Percentiles rank a stretch among this genome's conserved stretches.
Evolutionary conservation across 768 basidiomycete species (phyloP).

Genomic region (Saitozyma sp.): DNA sequence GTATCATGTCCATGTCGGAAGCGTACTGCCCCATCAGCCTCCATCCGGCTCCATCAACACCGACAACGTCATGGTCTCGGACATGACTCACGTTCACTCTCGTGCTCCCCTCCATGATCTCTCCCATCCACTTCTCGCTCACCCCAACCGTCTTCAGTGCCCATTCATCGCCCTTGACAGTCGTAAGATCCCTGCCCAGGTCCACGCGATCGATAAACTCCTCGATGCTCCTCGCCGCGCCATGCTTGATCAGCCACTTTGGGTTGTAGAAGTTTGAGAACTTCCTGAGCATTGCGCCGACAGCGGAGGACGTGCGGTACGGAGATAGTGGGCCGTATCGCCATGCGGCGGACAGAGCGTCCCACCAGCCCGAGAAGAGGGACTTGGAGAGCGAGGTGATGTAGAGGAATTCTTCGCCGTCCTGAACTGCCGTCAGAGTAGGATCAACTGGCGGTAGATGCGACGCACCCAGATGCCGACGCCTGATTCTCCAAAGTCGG

Average conservation of each 20-base stretch:
- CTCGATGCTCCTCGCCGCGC: slow-evolving; percentile 31
- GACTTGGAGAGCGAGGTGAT: slow-evolving; percentile 25
- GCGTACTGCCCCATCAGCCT: slow-evolving; percentile 49
- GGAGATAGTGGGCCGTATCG: slow-evolving; percentile 72
- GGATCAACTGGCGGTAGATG: background rate
- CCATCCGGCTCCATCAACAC: background rate
- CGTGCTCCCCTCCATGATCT: slow-evolving; percentile 76
- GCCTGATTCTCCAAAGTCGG: slow-evolving; percentile 33
- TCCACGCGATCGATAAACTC: slow-evolving; percentile 35
- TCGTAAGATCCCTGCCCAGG: slow-evolving; percentile 52
- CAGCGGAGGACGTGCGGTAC: slow-evolving; percentile 57
- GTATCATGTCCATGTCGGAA: slow-evolving; percentile 69
- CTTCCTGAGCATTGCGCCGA: slow-evolving; percentile 54
- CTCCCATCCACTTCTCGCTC: slow-evolving; percentile 62
- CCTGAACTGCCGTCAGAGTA: slow-evolving; percentile 59
- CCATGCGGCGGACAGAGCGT: slow-evolving; percentile 71
- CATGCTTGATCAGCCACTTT: slow-evolving; percentile 26
- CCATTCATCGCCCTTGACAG: slow-evolving; percentile 63
- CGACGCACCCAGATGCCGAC: slow-evolving; percentile 40
- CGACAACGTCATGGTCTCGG: background rate
- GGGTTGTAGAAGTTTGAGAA: slow-evolving; percentile 62
- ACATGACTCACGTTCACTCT: slow-evolving; percentile 74
- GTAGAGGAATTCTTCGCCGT: slow-evolving; percentile 68
- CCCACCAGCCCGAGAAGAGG: slow-evolving; percentile 61
- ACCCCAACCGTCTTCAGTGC: slow-evolving; percentile 60